Base-by-base conservation (phyloP, 73 alveolate genomes). In the Breviolum minutum region DNA sequence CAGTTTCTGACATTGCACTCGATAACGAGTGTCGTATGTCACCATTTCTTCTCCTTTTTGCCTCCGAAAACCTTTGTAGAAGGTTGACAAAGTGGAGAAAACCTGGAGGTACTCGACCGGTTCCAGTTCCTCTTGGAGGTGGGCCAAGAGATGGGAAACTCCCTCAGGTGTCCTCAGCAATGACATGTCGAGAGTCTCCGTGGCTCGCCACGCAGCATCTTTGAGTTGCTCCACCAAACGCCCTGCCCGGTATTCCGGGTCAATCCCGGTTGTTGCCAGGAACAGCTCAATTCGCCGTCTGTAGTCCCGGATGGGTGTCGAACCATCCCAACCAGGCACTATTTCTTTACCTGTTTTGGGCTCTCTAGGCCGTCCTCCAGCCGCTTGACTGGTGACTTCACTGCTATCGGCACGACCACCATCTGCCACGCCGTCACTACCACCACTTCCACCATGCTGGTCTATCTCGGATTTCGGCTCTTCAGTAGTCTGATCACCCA, bases 291-390 rank as follows among this genome's bases (percentile, higher is more conserved):
- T 76, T 22, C 93, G 12, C 22, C 93, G 48, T 60, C 61, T 63
- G 60, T 83, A 83, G 6, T 83, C 93, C 14, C 93, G 20, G 63
- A 83, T 19, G 29, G 76, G 6, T 24, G 20, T 6, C 24, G 13
- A 4, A 1, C 93, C 93, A 61, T 60, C 76, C 24, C 7, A 83
- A 27, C 29, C 40, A 11, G 93, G 93, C 26, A 83, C 61, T 7
- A 6, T 11, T 24, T 83, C 93, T 60, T 83, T 83, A 20, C 93
- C 93, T 4, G 76, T 61, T 54, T 83, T 83, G 76, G 93, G 93
- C 64, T 29, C 87, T 5, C 22, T 24, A 9, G 61, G 26, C 87
- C 87, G 13, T 5, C 64, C 63, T 20, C 26, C 13, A 20, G 26
- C 77, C 13, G 26, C 20, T 20, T 20, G 26, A 20, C 13, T 13